Base-by-base conservation (phyloP, 306 rosid genomes). In the Hylodesmum podocarpum region DNA sequence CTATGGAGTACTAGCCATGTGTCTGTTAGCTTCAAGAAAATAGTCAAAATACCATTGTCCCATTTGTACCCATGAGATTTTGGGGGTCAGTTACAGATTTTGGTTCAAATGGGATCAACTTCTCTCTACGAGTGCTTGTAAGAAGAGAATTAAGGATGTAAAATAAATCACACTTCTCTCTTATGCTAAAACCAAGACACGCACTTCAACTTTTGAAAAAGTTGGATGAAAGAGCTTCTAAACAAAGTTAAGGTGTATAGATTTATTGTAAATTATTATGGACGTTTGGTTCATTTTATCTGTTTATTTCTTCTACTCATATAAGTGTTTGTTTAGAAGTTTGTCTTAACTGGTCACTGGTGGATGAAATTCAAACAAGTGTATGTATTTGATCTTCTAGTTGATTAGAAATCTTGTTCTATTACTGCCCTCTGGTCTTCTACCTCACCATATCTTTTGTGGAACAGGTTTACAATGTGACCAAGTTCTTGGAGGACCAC, bases 401-500 rank as follows among this genome's bases (percentile, higher is more conserved):
- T 70, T 58, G 29, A 74, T 73, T 22, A 25, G 31, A 59, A 58
- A 25, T 27, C 15, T n/a, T 73, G 51, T 11, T 49, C 10, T 18
- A 15, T 63, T 33, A 53, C 22, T 73, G 46, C 11, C 18, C 31
- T 79, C 25, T 85, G 27, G 15, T 65, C 78, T 37, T 12, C 16
- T 80, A 61, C 34, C 66, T 21, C 67, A 70, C 6, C 14, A 40
- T 70, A 15, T 50, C 22, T 28, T 31, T 70, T 41, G 36, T 53
- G 72, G 65, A 63, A 71, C 92, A 95, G 99, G 99, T 92, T 19
- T 95, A 85, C 43, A 80, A 95, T 82, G 97, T 95, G 78, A 92
- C 99, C 8, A 89, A 86, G 63, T 95, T 95, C 90, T 88, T 95
- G 72, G 97, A 95, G 34, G 99, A 95, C 73, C 99, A 95, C 84